Evolutionary conservation across 345 rosid species (phyloP), one percentile per base, ranked within the genome.

Genomic region (Eutrema heterophyllum): DNA sequence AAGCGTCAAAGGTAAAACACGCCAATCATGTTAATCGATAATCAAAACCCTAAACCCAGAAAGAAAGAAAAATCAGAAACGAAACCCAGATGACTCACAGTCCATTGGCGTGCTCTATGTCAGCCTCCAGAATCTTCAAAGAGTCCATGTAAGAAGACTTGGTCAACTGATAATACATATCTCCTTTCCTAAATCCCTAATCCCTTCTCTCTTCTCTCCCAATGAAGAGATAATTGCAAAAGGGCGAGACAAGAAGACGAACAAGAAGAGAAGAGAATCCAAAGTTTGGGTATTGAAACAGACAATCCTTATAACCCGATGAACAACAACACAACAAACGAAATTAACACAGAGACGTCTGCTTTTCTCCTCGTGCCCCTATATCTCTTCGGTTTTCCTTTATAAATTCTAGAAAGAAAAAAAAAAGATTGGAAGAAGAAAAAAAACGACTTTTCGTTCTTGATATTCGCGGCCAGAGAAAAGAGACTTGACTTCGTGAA

Each of bases 101-200:
- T 71, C 86, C 81, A 84, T 94, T 94, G 15, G 97, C 97, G 79
- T 86, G 90, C 33, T 89, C 92, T 5, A 94, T 84, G 73, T 94
- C 97, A 72, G 93, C 91, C 81, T 94, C 97, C 29, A 94, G 64
- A 63, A 81, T 85, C 66, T 91, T 88, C 68, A 94, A 81, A 18
- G 92, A 88, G 64, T 94, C 98, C 81, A 82, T 86, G 79, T 84
- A 86, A 43, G 88, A 87, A 49, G 86, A 79, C 82, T 81, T 83
- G 44, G 82, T 78, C 81, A 84, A 70, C 79, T 86, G 85, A 70
- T 81, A 86, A 56, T 81, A 78, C 87, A 87, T 68, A 59, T 81
- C 56, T 79, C 35, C 35, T 41, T 41, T 68, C 71, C 50, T 45
- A 45, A 18, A 21, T 13, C 36, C 62, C 45, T 51, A 50, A 29